Conservation (phyloP, 495 filamentous ascomycete genomes). For the Xylaria castorea region DNA sequence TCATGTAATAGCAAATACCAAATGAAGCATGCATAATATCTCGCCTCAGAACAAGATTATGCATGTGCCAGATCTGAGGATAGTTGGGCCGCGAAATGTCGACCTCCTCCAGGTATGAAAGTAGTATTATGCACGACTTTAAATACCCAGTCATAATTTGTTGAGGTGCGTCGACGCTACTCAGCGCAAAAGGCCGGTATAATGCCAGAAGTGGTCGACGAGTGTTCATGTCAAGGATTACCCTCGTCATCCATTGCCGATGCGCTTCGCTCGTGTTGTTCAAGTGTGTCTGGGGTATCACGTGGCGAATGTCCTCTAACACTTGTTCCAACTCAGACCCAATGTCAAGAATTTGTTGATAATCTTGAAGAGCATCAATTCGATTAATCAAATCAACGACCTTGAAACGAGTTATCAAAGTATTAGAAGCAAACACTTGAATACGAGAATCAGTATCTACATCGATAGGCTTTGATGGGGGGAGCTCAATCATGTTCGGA, state of each 20-base stretch:
- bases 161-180: slow-evolving; percentile 39
- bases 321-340: slow-evolving; percentile 46
- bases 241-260: slow-evolving; percentile 42
- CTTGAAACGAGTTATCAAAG: slow-evolving; percentile 41
- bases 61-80: slow-evolving; percentile 43
- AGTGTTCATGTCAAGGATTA: slow-evolving; percentile 45
- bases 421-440: slow-evolving; percentile 45
- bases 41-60: slow-evolving; percentile 42
- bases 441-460: slow-evolving; percentile 43
- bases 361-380: slow-evolving; percentile 44
- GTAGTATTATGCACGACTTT: slow-evolving; percentile 47
- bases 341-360: slow-evolving; percentile 43
- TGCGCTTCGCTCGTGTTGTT: slow-evolving; percentile 36
- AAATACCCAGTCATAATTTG: slow-evolving; percentile 46
- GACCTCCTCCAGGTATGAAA: slow-evolving; percentile 47
- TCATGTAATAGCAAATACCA: slow-evolving; percentile 48
- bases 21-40: slow-evolving; percentile 48
- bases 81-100: slow-evolving; percentile 40
- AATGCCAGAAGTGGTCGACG: slow-evolving; percentile 46
- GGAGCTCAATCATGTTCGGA: slow-evolving; percentile 39
- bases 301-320: slow-evolving; percentile 46
- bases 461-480: slow-evolving; percentile 44
- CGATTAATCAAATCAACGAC: slow-evolving; percentile 44
- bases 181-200: slow-evolving; percentile 50
- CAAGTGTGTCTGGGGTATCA: slow-evolving; percentile 37